Percentiles rank a stretch among this genome's conserved stretches.
Evolutionary conservation across 345 rosid genomes (phyloP).

Genomic region (Sisymbrium irio): DNA sequence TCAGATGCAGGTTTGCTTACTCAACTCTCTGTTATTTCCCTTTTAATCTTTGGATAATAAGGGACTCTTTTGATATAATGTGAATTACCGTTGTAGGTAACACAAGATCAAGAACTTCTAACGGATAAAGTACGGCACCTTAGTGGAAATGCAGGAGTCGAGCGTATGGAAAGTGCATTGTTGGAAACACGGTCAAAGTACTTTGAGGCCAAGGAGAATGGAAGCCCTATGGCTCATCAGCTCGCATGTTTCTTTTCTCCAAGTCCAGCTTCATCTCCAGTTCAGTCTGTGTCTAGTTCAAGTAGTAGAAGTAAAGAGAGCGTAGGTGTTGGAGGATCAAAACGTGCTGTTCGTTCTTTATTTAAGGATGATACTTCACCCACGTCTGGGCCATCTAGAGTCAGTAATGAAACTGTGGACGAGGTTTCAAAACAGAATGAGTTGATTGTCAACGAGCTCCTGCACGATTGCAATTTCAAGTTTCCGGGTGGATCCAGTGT

Average conservation of each 20-base stretch:
- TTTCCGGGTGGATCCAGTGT: slow-evolving; percentile 43
- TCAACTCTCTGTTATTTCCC: background rate
- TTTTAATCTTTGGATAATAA: background rate
- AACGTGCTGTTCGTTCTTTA: slow-evolving; percentile 61
- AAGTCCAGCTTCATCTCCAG: slow-evolving; percentile 41
- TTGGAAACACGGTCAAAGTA: slow-evolving; percentile 65
- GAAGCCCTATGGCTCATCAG: slow-evolving; percentile 51
- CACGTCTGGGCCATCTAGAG: slow-evolving; percentile 35
- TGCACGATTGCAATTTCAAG: slow-evolving; percentile 50
- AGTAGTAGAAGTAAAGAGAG: slow-evolving; percentile 29
- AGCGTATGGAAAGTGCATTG: slow-evolving; percentile 74
- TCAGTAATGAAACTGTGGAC: slow-evolving; percentile 29
- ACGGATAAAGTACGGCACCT: slow-evolving; percentile 77
- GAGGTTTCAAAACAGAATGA: slow-evolving; percentile 62
- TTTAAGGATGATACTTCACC: slow-evolving; percentile 53
- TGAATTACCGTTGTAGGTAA: slow-evolving; percentile 49
- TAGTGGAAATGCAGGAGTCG: slow-evolving; percentile 75
- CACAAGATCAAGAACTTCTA: slow-evolving; percentile 77
- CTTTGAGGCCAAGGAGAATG: slow-evolving; percentile 55
- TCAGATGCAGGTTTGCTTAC: slow-evolving; percentile 65
- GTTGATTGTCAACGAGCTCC: slow-evolving; percentile 68
- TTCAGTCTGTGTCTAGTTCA: slow-evolving; percentile 34
- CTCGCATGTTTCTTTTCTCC: slow-evolving; percentile 46
- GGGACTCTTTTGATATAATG: background rate
- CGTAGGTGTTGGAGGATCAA: slow-evolving; percentile 43